Conservation (phyloP, 2,329 filamentous ascomycete genomes). For the Pyrenophora tritici-repentis region DNA sequence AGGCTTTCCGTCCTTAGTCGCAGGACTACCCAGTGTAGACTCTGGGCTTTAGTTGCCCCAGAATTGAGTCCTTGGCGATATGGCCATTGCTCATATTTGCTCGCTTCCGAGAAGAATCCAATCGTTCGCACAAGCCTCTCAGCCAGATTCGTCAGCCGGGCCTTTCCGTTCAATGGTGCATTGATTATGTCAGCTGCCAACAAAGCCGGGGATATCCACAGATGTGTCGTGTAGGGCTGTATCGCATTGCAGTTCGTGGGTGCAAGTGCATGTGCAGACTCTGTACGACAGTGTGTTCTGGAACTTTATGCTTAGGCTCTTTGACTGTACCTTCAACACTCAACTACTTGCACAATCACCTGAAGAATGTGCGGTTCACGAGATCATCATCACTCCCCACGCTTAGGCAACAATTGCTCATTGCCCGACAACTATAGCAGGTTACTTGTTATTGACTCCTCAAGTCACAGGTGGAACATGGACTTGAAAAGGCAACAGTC, state of each 20-base stretch:
- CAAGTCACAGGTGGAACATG: no score
- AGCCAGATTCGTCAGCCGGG: constrained; percentile 4
- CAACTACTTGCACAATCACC: neutral
- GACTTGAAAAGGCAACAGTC: neutral
- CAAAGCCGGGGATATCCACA: neutral
- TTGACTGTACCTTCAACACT: neutral
- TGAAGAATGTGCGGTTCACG: neutral
- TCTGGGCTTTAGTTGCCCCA: neutral
- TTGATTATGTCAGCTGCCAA: constrained; percentile 2
- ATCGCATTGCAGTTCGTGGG: neutral
- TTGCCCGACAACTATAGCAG: neutral
- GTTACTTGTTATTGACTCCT: neutral
- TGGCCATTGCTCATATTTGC: neutral
- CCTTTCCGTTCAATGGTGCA: constrained; percentile 9
- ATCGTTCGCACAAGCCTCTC: constrained; percentile 11
- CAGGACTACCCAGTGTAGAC: neutral
- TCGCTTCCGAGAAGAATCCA: constrained; percentile 10
- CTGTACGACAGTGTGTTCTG: neutral
- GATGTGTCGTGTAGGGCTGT: constrained; percentile 2
- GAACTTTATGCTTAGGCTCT: neutral
- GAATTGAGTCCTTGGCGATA: constrained; percentile 3
- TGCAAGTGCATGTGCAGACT: neutral
- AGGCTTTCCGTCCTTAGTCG: neutral
- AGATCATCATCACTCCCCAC: neutral
- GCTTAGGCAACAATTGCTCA: neutral